phyloP scores from a whole-genome alignment of 2,329 filamentous ascomycete genomes.

The Atkinsonella texensis region DNA sequence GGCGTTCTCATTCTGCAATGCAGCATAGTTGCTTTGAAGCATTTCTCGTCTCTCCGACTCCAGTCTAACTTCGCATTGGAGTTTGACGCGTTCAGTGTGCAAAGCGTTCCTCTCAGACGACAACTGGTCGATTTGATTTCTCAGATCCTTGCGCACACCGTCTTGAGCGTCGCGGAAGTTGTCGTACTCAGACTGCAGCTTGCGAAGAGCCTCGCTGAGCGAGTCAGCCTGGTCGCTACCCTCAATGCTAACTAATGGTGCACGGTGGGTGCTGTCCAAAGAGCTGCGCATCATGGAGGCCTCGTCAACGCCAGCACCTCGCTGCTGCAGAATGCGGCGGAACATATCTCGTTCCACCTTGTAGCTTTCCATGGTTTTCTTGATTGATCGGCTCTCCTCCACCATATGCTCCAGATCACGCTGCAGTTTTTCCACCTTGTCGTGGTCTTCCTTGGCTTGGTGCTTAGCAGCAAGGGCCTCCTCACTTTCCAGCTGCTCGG shows the following conservation, averaged over 20 bases:
- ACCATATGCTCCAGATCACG: slow-evolving; percentile 63
- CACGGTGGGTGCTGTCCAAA: slow-evolving; percentile 42
- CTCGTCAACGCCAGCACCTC: slow-evolving; percentile 47
- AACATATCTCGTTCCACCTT: slow-evolving; percentile 97
- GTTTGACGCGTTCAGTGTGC: slow-evolving; percentile 68
- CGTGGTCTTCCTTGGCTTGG: slow-evolving; percentile 50
- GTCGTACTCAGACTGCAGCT: slow-evolving; percentile 84
- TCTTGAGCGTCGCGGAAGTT: slow-evolving; percentile 76
- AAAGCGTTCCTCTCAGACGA: slow-evolving; percentile 72
- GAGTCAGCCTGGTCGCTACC: slow-evolving; percentile 42
- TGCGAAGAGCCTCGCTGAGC: slow-evolving; percentile 67
- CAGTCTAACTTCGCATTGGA: slow-evolving; percentile 69
- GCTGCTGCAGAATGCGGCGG: slow-evolving; percentile 78
- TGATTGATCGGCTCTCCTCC: slow-evolving; percentile 74
- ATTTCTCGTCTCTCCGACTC: slow-evolving; percentile 79
- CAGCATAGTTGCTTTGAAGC: slow-evolving; percentile 74
- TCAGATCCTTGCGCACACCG: slow-evolving; percentile 69
- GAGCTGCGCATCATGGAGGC: slow-evolving; percentile 62
- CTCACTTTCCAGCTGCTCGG: slow-evolving; percentile 81
- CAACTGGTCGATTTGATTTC: slow-evolving; percentile 71
- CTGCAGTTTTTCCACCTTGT: slow-evolving; percentile 62
- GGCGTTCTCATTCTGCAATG: slow-evolving; percentile 72
- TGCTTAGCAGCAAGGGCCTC: slow-evolving; percentile 61
- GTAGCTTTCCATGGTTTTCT: slow-evolving; percentile 79
- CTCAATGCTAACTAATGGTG: slow-evolving; percentile 48